A percentile compares a stretch with the other conserved stretches of the same genome.
Evolutionary conservation across 345 rosid genomes (phyloP).

Genomic region (Linum lewisii): DNA sequence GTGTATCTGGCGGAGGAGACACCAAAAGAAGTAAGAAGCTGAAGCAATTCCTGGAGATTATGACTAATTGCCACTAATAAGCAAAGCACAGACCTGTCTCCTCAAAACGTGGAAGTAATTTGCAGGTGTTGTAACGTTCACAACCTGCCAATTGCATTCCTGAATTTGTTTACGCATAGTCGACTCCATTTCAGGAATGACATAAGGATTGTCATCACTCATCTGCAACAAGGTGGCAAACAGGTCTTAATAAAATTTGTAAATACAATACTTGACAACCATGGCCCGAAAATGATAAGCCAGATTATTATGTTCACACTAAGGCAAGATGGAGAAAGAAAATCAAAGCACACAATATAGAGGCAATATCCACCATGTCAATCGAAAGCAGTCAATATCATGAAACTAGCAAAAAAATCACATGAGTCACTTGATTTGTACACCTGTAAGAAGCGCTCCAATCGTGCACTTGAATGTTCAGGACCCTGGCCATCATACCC

Average conservation of each 20-base stretch:
- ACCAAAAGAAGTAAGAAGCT: conserved; percentile 2
- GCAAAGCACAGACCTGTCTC: conserved; percentile 43
- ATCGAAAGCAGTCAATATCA: no score
- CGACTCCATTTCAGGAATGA: conserved; percentile 78
- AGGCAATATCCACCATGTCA: no score
- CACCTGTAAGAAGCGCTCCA: conserved; percentile 81
- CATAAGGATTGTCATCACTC: conserved; percentile 77
- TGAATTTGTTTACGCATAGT: conserved; percentile 70
- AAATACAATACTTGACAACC: no score
- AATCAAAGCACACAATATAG: no score
- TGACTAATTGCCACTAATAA: not conserved
- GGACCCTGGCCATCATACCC: conserved; percentile 89
- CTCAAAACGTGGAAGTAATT: conserved; percentile 77
- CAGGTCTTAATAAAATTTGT: no score
- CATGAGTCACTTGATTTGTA: conserved; percentile 1
- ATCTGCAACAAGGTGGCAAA: conserved; percentile 31
- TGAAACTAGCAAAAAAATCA: no score
- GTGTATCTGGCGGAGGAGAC: conserved; percentile 42
- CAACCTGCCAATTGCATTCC: conserved; percentile 85
- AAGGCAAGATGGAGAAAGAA: no score
- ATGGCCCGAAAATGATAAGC: no score
- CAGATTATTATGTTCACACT: no score
- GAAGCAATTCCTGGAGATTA: not conserved
- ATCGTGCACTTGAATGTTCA: conserved; percentile 74
- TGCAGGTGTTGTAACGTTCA: conserved; percentile 83